These are phyloP conservation scores for Fusarium floridanum DNA, from an alignment of 2,329 filamentous ascomycete genomes.

Conservation along the genomic window DNA sequence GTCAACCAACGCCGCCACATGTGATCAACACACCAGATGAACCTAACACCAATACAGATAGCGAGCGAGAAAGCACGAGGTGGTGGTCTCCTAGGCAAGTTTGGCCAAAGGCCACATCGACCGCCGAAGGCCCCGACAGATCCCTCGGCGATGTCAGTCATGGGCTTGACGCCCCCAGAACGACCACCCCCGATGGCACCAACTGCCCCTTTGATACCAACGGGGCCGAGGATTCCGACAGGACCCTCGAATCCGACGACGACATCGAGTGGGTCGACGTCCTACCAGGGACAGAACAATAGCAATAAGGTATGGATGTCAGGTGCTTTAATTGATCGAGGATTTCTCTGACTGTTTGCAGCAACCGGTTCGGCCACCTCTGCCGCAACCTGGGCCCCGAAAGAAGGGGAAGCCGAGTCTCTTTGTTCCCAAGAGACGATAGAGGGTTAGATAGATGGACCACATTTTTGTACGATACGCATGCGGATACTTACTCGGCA, in stretches of 20 bases:
- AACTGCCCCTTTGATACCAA: slow-evolving; percentile 24
- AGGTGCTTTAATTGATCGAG: neutral
- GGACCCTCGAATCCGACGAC: slow-evolving; percentile 17
- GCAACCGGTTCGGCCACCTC: slow-evolving; percentile 32
- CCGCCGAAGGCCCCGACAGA: slow-evolving; percentile 55
- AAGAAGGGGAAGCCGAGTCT: slow-evolving; percentile 60
- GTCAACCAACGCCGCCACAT: slow-evolving; percentile 39
- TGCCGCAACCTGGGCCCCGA: slow-evolving; percentile 46
- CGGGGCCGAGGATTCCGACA: slow-evolving; percentile 29
- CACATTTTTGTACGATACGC: slow-evolving; percentile 21
- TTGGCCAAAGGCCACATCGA: slow-evolving; percentile 49
- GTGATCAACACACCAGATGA: neutral
- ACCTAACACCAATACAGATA: slow-evolving; percentile 49
- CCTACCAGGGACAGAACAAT: slow-evolving; percentile 30
- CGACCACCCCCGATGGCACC: slow-evolving; percentile 52
- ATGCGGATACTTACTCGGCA: slow-evolving; percentile 22
- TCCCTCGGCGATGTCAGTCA: slow-evolving; percentile 65
- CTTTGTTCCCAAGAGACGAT: slow-evolving; percentile 58
- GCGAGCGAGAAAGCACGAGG: slow-evolving; percentile 49
- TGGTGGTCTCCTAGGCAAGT: slow-evolving; percentile 53
- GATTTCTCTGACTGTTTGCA: slow-evolving; percentile 32
- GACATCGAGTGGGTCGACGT: slow-evolving; percentile 42
- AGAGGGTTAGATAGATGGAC: slow-evolving; percentile 1
- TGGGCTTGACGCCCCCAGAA: slow-evolving; percentile 62
- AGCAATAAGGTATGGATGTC: slow-evolving; percentile 42